Conservation (phyloP, 495 filamentous ascomycete genomes). For the Trichoderma reesei region DNA sequence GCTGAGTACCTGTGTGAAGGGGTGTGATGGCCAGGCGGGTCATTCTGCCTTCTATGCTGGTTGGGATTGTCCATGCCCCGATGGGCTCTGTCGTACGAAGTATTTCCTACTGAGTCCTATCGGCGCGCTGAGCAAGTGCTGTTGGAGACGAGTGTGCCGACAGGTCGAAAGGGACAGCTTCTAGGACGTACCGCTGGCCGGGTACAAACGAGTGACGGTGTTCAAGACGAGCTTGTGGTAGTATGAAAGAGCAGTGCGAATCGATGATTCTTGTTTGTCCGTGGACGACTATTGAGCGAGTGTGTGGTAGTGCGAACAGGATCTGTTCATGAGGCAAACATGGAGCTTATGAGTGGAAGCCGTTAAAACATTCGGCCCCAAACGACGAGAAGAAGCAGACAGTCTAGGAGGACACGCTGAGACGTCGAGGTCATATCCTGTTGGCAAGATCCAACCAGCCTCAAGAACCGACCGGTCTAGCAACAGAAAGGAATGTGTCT, state of each 20-base stretch:
- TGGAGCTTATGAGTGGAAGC: not conserved
- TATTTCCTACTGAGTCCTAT: constrained; percentile 33
- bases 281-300: not conserved
- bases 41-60: constrained; percentile 60
- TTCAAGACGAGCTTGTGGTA: not conserved
- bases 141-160: constrained; percentile 47
- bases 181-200: not conserved
- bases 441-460: not conserved
- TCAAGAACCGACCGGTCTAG: not conserved
- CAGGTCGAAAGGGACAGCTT: constrained; percentile 43
- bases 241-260: not conserved
- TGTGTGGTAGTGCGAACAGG: not conserved
- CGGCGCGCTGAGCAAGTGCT: constrained; percentile 40
- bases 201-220: not conserved
- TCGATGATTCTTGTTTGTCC: not conserved
- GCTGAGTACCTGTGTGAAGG: constrained; percentile 35
- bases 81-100: constrained; percentile 32
- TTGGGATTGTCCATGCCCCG: constrained; percentile 64
- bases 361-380: not conserved
- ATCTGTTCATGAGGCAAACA: not conserved
- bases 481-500: not conserved
- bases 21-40: constrained; percentile 39
- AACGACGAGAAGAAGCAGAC: not conserved
- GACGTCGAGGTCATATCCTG: not conserved
- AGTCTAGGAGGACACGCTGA: not conserved